Percentiles rank a stretch among this genome's conserved stretches.
Conservation (phyloP, 768 basidiomycete species). For the Suillus sp. region DNA sequence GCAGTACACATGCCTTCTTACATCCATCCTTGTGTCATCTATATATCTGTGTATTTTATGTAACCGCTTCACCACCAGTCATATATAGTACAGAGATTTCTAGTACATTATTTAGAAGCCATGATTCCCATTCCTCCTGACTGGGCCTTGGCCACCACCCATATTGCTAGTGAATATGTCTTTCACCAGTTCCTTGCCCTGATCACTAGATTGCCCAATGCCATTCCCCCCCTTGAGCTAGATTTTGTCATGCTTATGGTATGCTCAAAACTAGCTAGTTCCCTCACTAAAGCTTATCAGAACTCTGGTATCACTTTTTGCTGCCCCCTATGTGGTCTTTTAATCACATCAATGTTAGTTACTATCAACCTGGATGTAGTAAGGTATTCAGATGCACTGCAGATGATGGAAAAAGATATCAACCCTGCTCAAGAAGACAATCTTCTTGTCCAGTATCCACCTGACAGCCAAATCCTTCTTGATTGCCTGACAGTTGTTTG, state of each 20-base stretch:
- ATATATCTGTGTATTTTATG: too few species aligned
- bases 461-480: not conserved
- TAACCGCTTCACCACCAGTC: too few species aligned
- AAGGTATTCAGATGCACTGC: not conserved
- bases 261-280: not conserved
- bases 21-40: too few species aligned
- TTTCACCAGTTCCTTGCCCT: not conserved
- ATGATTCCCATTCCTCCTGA: not conserved
- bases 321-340: too few species aligned
- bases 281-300: not conserved
- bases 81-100: too few species aligned
- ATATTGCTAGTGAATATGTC: not conserved
- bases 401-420: not conserved
- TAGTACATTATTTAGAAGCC: too few species aligned
- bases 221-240: not conserved
- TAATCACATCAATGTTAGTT: not conserved
- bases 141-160: conserved; percentile 2
- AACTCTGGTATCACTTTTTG: not conserved
- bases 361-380: not conserved
- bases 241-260: not conserved
- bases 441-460: not conserved
- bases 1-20: too few species aligned
- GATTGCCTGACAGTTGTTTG: not conserved
- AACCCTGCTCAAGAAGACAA: not conserved
- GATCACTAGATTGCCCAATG: accelerated